Percentiles rank a stretch among this genome's conserved stretches.
Conservation (phyloP, 2,329 filamentous ascomycete species). For the Xylariaceae sp. region DNA sequence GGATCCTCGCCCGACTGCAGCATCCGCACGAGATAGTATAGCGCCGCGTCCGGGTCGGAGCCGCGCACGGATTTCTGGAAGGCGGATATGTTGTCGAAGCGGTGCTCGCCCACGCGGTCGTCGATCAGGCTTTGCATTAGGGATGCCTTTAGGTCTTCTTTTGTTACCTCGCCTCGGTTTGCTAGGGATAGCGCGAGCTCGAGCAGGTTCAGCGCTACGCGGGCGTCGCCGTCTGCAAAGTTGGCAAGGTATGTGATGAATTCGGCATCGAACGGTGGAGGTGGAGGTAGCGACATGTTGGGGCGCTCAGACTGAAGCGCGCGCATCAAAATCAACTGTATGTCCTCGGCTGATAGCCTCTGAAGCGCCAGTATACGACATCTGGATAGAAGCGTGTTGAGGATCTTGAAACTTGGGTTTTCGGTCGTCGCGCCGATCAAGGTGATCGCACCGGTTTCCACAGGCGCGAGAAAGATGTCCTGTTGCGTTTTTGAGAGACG, state of each 20-base stretch:
- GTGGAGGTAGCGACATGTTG: slow-evolving; percentile 32
- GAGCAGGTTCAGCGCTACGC: slow-evolving; percentile 86
- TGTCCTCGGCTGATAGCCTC: slow-evolving; percentile 66
- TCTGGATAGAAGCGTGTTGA: slow-evolving; percentile 77
- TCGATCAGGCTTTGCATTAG: slow-evolving; percentile 93
- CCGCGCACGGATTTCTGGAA: slow-evolving; percentile 95
- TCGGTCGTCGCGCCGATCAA: slow-evolving; percentile 95
- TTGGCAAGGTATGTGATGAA: slow-evolving; percentile 75
- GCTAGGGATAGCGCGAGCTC: slow-evolving; percentile 81
- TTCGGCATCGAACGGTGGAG: slow-evolving; percentile 66
- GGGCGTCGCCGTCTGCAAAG: slow-evolving; percentile 88
- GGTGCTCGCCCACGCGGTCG: slow-evolving; percentile 89
- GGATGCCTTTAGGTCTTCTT: slow-evolving; percentile 70
- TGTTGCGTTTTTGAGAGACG: slow-evolving; percentile 89
- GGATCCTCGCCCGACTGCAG: slow-evolving; percentile 91
- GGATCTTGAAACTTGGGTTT: slow-evolving; percentile 92
- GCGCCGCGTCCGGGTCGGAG: slow-evolving; percentile 74
- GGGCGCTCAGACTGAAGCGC: slow-evolving; percentile 60
- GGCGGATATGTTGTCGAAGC: slow-evolving; percentile 95
- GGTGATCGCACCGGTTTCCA: slow-evolving; percentile 85
- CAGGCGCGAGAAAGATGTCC: slow-evolving; percentile 87
- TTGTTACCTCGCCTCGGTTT: slow-evolving; percentile 58
- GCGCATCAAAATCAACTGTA: slow-evolving; percentile 68
- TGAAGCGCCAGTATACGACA: slow-evolving; percentile 86
- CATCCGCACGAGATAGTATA: slow-evolving; percentile 96